These are phyloP conservation scores for Chloris gayana DNA, from an alignment of 176 grass and related monocot species.

Conservation along the genomic window DNA sequence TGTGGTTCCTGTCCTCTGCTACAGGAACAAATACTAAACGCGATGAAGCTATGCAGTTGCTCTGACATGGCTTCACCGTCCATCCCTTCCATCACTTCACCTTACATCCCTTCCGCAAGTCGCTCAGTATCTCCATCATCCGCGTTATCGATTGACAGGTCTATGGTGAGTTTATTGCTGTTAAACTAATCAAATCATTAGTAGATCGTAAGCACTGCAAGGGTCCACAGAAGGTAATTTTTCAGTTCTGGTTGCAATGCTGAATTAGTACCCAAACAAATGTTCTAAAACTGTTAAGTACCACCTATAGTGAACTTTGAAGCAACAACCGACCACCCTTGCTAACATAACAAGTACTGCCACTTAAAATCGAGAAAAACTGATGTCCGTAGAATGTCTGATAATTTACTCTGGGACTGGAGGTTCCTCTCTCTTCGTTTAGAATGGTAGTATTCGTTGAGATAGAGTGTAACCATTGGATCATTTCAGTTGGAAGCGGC, in stretches of 20 bases:
- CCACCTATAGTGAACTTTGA: not conserved
- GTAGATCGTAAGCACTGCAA: not conserved
- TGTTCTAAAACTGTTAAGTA: not conserved
- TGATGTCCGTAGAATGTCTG: not conserved
- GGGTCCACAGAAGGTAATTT: not conserved
- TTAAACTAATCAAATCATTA: not conserved
- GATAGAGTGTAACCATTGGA: not conserved
- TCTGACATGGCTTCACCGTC: slow-evolving; percentile 52
- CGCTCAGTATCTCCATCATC: slow-evolving; percentile 51
- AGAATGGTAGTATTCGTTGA: slow-evolving; percentile 3
- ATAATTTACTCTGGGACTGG: not conserved
- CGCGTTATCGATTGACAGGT: slow-evolving; percentile 60
- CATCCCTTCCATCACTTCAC: slow-evolving; percentile 11
- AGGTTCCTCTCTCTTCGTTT: not conserved
- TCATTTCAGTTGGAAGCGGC: slow-evolving; percentile 78
- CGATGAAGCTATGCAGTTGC: slow-evolving; percentile 71
- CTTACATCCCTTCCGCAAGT: slow-evolving; percentile 45
- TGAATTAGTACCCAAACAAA: not conserved
- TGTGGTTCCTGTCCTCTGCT: not conserved
- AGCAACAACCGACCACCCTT: not conserved
- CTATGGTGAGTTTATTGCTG: slow-evolving; percentile 58
- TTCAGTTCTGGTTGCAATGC: not conserved
- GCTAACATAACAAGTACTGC: not conserved
- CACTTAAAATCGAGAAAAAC: not conserved
- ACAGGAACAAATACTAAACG: slow-evolving; percentile 75